phyloP scores from a whole-genome alignment of 2,329 filamentous ascomycete species.

The Diaporthe aspalathi region DNA sequence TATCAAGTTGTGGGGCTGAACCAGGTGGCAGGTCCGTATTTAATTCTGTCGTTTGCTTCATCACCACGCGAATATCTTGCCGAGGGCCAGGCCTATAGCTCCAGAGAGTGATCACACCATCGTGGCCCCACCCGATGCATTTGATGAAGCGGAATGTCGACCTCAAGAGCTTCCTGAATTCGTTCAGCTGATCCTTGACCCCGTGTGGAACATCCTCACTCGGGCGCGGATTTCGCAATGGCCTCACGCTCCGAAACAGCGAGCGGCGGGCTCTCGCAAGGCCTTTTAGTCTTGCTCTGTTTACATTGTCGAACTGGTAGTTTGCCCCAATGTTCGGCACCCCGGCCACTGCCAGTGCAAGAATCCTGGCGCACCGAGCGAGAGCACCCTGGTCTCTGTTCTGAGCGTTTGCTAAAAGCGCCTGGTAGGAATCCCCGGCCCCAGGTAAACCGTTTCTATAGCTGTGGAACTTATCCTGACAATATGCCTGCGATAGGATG shows the following conservation, averaged over 20 bases:
- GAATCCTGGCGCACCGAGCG: not conserved
- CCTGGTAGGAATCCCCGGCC: fast-evolving
- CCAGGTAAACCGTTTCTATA: not conserved
- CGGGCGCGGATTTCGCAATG: not conserved
- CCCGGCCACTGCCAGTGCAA: too few relatives aligned
- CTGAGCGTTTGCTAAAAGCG: fast-evolving
- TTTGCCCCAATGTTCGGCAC: not conserved
- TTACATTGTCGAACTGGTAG: not conserved
- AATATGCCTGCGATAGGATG: not conserved
- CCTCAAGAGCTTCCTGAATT: not conserved
- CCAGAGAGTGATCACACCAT: not conserved
- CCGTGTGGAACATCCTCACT: not conserved
- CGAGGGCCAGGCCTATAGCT: not conserved
- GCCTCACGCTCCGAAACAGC: not conserved
- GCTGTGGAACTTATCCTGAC: not conserved
- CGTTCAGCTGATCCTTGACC: not conserved
- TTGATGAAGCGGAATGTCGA: not conserved
- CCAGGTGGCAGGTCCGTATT: too few relatives aligned
- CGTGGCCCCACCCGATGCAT: not conserved
- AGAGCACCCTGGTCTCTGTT: not conserved
- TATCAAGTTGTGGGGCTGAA: too few relatives aligned
- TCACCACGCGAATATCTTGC: not conserved
- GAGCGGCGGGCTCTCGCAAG: not conserved
- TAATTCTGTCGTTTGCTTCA: not conserved
- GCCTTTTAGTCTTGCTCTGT: not conserved